These are phyloP conservation scores for Yamadazyma blattariae DNA, from an alignment of 1,139 yeast species.

Conservation along the genomic window DNA sequence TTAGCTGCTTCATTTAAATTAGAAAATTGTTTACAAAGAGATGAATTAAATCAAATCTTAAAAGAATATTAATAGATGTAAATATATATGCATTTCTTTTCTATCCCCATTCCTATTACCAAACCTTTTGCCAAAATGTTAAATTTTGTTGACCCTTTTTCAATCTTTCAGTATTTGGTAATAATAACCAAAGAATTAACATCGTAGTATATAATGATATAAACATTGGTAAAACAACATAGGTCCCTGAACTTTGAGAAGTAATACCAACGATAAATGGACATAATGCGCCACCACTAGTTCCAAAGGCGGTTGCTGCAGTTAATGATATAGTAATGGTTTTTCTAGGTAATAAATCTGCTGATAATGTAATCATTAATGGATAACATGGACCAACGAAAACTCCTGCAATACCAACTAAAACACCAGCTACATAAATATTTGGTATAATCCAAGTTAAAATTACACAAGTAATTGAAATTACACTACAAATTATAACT, in stretches of 20 bases:
- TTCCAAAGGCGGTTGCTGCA: constrained; percentile 57
- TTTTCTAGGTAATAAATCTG: constrained; percentile 47
- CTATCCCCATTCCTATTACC: too few relatives aligned
- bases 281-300: constrained; percentile 58
- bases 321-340: constrained; percentile 53
- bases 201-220: constrained; percentile 37
- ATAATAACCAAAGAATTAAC: constrained; percentile 40
- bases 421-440: constrained; percentile 40
- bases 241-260: constrained; percentile 50
- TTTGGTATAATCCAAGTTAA: constrained; percentile 47
- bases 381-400: constrained; percentile 57
- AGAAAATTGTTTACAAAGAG: constrained; percentile 39
- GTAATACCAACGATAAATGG: constrained; percentile 57
- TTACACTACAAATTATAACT: constrained; percentile 29
- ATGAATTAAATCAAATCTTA: constrained; percentile 36
- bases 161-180: constrained; percentile 38
- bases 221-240: constrained; percentile 51
- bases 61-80: constrained; percentile 23
- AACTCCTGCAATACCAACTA: constrained; percentile 48
- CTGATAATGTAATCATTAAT: constrained; percentile 40
- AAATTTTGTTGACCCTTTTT: constrained; percentile 7
- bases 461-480: constrained; percentile 34
- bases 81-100: not conserved
- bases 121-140: constrained; percentile 19
- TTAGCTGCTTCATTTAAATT: constrained; percentile 47